phyloP scores from a whole-genome alignment of 106 monocot genomes.

The Apostasia ramifera region DNA sequence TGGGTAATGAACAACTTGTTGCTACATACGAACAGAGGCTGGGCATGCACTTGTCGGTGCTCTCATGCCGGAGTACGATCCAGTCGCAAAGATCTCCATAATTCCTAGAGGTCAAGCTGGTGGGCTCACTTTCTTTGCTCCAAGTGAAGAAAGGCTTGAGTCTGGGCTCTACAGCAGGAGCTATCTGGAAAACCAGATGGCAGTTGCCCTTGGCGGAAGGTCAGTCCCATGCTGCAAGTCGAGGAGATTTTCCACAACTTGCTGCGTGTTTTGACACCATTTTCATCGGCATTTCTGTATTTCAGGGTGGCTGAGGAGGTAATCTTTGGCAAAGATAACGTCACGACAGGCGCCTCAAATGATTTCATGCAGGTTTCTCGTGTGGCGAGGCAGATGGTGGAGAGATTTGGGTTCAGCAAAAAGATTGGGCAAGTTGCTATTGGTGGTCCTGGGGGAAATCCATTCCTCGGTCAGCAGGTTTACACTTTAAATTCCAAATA shows the following conservation, averaged over 20 bases:
- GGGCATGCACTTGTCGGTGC: slow-evolving; percentile 98
- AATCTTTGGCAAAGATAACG: slow-evolving; percentile 94
- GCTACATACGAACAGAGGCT: slow-evolving; percentile 55
- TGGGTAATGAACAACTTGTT: not conserved
- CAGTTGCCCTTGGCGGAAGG: slow-evolving; percentile 98
- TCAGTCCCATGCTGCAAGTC: slow-evolving; percentile 12
- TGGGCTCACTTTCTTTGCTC: slow-evolving; percentile 95
- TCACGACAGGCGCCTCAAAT: slow-evolving; percentile 95
- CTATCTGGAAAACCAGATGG: slow-evolving; percentile 98
- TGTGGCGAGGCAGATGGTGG: slow-evolving; percentile 97
- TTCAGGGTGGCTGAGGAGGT: slow-evolving; percentile 98
- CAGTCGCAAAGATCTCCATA: slow-evolving; percentile 98
- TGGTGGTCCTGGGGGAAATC: slow-evolving; percentile 86
- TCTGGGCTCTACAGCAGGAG: slow-evolving; percentile 95
- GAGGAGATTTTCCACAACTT: not conserved
- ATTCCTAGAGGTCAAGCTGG: slow-evolving; percentile 98
- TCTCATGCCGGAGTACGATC: slow-evolving; percentile 98
- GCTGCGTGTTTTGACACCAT: not conserved
- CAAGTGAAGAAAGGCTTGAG: slow-evolving; percentile 96
- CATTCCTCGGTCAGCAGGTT: slow-evolving; percentile 99
- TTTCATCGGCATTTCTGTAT: not conserved
- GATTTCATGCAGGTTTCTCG: slow-evolving; percentile 99
- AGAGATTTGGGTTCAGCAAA: slow-evolving; percentile 95
- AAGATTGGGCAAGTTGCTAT: slow-evolving; percentile 95
- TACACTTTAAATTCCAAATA: not conserved